These are phyloP conservation scores for Penicillium sp. DNA, from an alignment of 2,329 filamentous ascomycete genomes.

Conservation along the genomic window DNA sequence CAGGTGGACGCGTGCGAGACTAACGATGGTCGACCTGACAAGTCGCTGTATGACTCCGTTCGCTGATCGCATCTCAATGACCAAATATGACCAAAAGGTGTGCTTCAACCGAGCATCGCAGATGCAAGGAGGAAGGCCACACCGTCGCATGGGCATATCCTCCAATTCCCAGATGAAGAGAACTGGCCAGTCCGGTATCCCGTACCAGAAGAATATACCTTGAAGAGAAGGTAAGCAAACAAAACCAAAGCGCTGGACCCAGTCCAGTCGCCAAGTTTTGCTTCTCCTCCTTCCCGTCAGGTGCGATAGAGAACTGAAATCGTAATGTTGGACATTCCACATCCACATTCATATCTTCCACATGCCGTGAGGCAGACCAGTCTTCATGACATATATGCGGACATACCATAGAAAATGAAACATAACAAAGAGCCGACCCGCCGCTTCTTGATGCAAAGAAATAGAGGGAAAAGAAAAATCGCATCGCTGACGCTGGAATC, in stretches of 20 bases:
- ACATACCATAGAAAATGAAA: slow-evolving; percentile 35
- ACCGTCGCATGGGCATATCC: slow-evolving; percentile 22
- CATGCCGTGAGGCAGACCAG: slow-evolving; percentile 49
- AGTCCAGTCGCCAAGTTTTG: slow-evolving; percentile 13
- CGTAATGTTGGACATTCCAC: slow-evolving; percentile 35
- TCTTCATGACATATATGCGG: slow-evolving; percentile 49
- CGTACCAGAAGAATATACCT: slow-evolving; percentile 41
- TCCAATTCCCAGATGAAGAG: slow-evolving; percentile 16
- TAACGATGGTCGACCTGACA: slow-evolving; percentile 5
- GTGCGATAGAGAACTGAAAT: slow-evolving; percentile 34
- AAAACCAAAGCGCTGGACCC: slow-evolving; percentile 16
- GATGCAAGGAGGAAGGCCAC: slow-evolving; percentile 29
- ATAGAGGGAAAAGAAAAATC: slow-evolving; percentile 35
- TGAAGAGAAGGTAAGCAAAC: slow-evolving; percentile 16
- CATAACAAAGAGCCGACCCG: slow-evolving; percentile 47
- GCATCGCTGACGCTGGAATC: slow-evolving; percentile 50
- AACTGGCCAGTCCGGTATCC: slow-evolving; percentile 38
- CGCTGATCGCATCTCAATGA: slow-evolving; percentile 5
- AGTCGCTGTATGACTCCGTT: neutral
- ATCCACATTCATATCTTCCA: slow-evolving; percentile 42
- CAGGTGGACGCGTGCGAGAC: slow-evolving; percentile 22
- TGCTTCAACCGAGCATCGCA: slow-evolving; percentile 33
- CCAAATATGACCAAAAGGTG: slow-evolving; percentile 16
- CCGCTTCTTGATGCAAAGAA: slow-evolving; percentile 47
- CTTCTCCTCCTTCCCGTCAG: slow-evolving; percentile 5